Percentiles rank a stretch among this genome's conserved stretches.
Conservation (phyloP, 1,284 basidiomycete genomes). For the Cryptococcus wingfieldii region DNA sequence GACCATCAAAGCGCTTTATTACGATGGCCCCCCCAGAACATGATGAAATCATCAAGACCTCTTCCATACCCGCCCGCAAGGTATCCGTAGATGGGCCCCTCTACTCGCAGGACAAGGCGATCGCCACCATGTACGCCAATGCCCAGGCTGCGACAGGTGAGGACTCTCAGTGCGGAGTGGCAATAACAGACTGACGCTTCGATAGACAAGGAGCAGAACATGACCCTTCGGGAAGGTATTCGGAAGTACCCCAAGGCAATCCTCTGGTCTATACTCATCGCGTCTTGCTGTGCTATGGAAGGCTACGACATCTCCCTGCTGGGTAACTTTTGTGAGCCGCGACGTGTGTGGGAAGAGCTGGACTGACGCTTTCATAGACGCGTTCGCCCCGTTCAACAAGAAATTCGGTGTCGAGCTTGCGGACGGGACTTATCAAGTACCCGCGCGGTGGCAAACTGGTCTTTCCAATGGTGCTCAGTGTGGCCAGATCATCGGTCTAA, state of each 20-base stretch:
- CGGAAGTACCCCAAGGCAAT: slow-evolving; percentile 51
- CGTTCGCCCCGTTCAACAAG: slow-evolving; percentile 42
- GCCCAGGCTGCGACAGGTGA: slow-evolving; percentile 23
- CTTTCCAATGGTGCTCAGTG: slow-evolving; percentile 46
- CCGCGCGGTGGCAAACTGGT: slow-evolving; percentile 52
- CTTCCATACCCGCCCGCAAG: not conserved
- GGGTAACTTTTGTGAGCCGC: slow-evolving; percentile 36
- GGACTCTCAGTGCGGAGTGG: not conserved
- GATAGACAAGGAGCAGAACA: slow-evolving; percentile 45
- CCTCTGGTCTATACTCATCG: slow-evolving; percentile 50
- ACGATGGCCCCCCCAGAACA: too few relatives aligned
- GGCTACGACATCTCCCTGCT: slow-evolving; percentile 47
- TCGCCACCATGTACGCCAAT: slow-evolving; percentile 22
- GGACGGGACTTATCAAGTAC: slow-evolving; percentile 47
- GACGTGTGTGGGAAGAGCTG: not conserved
- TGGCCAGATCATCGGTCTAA: slow-evolving; percentile 50
- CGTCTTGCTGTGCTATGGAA: slow-evolving; percentile 52
- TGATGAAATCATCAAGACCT: too few relatives aligned
- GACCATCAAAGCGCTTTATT: too few relatives aligned
- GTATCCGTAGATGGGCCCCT: not conserved
- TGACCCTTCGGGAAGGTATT: slow-evolving; percentile 43
- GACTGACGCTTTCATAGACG: slow-evolving; percentile 21
- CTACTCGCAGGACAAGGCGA: slow-evolving; percentile 7
- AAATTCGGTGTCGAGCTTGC: slow-evolving; percentile 38
- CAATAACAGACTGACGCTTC: not conserved